These are phyloP conservation scores for Aspergillus pseudoglaucus DNA, from an alignment of 2,329 filamentous ascomycete species.

Conservation along the genomic window DNA sequence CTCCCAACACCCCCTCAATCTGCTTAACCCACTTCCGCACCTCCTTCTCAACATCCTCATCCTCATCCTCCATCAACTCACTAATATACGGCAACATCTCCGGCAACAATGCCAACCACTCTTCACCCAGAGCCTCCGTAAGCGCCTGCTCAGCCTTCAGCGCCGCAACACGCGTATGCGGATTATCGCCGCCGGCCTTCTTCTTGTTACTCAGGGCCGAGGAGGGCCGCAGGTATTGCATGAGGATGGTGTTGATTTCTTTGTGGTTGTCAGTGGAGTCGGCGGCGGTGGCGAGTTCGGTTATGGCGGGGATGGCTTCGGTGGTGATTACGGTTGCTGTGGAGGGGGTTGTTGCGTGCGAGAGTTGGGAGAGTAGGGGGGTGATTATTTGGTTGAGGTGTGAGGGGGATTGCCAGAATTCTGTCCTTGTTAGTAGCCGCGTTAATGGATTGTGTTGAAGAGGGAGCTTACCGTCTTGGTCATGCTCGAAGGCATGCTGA, in stretches of 20 bases:
- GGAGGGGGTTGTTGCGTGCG: conserved; percentile 32
- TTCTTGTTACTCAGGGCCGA: conserved; percentile 14
- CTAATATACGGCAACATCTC: conserved; percentile 97
- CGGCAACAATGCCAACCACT: conserved; percentile 83
- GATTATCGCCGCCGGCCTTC: conserved; percentile 47
- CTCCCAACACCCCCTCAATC: conserved; percentile 83
- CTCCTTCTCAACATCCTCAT: conserved; percentile 85
- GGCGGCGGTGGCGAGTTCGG: conserved; percentile 71
- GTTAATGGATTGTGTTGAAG: background rate
- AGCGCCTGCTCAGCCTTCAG: conserved; percentile 75
- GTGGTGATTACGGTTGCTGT: conserved; percentile 42
- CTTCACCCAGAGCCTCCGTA: conserved; percentile 76
- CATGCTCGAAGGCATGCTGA: conserved; percentile 71
- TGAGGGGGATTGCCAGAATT: conserved; percentile 89
- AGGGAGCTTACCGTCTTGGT: conserved; percentile 61
- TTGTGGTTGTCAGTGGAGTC: conserved; percentile 88
- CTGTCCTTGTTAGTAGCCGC: conserved; percentile 21
- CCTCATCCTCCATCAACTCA: conserved; percentile 92
- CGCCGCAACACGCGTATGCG: conserved; percentile 69
- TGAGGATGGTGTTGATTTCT: conserved; percentile 70
- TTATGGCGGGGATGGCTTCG: conserved; percentile 66
- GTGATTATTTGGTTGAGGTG: conserved; percentile 71
- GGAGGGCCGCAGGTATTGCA: conserved; percentile 66
- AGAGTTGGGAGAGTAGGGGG: conserved; percentile 64
- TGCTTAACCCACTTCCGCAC: conserved; percentile 82